Evolutionary conservation across 208 protist genomes (phyloP), one percentile per base, ranked within the genome.

Genomic region (Leishmania arabica): DNA sequence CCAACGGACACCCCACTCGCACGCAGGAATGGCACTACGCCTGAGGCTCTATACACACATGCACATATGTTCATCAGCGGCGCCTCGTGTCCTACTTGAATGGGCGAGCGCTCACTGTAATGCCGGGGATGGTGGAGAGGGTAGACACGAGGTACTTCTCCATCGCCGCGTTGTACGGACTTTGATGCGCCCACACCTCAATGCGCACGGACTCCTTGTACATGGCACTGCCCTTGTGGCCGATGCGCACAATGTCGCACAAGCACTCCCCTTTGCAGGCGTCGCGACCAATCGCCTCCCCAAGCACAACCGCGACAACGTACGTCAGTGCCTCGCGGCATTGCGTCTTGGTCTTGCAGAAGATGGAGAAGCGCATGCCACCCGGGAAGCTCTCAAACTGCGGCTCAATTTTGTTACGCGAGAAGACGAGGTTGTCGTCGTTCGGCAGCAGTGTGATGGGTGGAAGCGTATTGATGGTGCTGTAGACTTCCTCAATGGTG

Each of bases 311-410:
- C 9, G 90, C 92, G 1, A 97, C 49, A 24, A 95, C 85, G 47
- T 89, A 80, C 45, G 81, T 75, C 19, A 92, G 78, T 0, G 87
- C 86, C 45, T 89, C 86, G 21, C 93, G 88, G 56, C 85, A 83
- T 85, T 96, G 94, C 37, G 80, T 78, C 79, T 93, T 95, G 11
- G 89, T 93, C 53, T 90, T 91, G 60, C 88, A 90, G 83, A 93
- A 97, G 1, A 97, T 77, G 27, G 78, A 89, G 51, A 97, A 83
- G 73, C 92, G 91, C 47, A 75, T 70, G 24, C 94, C 94, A 11
- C 88, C 82, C 0, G 91, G 91, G 78, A 96, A 97, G 86, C 90
- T 93, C 73, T 96, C 92, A 83, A 92, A 97, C 79, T 88, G 86
- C 24, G 94, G 94, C 54, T 89, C 84, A 24, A 90, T 86, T 49